Evolutionary conservation across 495 filamentous ascomycete genomes (phyloP), one percentile per base, ranked within the genome.

Genomic region (Penicillium flavigenum): DNA sequence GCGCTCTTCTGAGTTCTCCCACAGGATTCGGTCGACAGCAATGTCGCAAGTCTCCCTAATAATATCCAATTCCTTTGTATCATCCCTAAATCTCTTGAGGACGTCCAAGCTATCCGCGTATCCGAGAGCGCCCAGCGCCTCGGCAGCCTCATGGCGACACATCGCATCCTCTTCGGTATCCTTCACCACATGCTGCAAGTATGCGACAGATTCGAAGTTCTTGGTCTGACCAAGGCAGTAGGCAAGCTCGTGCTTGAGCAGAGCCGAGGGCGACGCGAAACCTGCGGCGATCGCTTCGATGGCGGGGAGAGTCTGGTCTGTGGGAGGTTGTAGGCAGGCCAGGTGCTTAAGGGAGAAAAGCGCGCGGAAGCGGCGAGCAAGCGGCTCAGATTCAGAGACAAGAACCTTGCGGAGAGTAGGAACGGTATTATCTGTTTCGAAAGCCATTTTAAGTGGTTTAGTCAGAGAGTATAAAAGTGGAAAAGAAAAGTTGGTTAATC

Each of bases 1-100:
- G 45, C 81, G 78, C 64, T 85, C 79, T 63, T 88, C 81, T 4
- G 86, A 88, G 59, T 88, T 87, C 76, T 92, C 90, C 94, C 94
- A 99, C 67, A 93, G 78, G 67, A 99, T 96, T 63, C 94, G 82
- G 51, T 88, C 91, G 39, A 98, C 89, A 0, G 94, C 95, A 66
- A 99, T 91, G 62, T 98, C 94, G 70, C 94, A 99, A 11, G 94
- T 99, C 79, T 99, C 91, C 31, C 82, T 81, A n/a, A 99, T 86
- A 17, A 92, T 88, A 19, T 86, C 85, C 32, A 82, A 78, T 67
- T 96, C 91, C 3, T 79, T 81, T 49, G 75, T 67, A 42, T 90
- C 82, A 67, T 95, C 86, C 44, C 89, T 79, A 64, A 92, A 81
- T 49, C 79, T 65, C 67, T 81, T 85, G 51, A 99, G 72, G 12